Conservation (phyloP, 2,329 filamentous ascomycete genomes). For the Cercospora sojina region DNA sequence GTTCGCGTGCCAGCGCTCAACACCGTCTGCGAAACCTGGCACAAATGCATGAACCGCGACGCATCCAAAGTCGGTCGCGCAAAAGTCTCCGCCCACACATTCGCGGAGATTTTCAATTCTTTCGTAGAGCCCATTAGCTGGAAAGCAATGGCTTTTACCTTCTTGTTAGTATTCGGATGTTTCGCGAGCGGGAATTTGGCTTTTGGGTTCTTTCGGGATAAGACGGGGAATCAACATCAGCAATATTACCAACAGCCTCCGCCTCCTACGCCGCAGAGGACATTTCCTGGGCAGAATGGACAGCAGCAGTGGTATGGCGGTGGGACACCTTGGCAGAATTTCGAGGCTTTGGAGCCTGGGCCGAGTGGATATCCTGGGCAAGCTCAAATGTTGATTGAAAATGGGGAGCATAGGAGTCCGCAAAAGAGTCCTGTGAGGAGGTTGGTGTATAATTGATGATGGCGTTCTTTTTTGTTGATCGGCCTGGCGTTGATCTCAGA, state of each 20-base stretch:
- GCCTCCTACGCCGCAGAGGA: slow-evolving; percentile 38
- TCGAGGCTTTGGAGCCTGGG: slow-evolving; percentile 34
- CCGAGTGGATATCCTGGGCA: slow-evolving; percentile 32
- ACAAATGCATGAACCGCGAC: slow-evolving; percentile 82
- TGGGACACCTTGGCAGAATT: slow-evolving; percentile 35
- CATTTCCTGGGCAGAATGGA: slow-evolving; percentile 33
- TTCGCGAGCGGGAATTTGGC: slow-evolving; percentile 60
- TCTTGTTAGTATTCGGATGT: slow-evolving; percentile 50
- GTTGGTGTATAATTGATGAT: slow-evolving; percentile 32
- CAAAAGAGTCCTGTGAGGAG: slow-evolving; percentile 36
- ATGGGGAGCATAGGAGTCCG: slow-evolving; percentile 30
- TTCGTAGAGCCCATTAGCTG: slow-evolving; percentile 89
- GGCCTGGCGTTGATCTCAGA: background rate
- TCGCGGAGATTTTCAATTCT: slow-evolving; percentile 89
- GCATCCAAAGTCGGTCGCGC: slow-evolving; percentile 74
- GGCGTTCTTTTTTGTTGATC: background rate
- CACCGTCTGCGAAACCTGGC: slow-evolving; percentile 74
- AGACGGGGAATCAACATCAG: slow-evolving; percentile 30
- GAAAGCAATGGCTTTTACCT: slow-evolving; percentile 68
- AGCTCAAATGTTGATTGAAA: slow-evolving; percentile 31
- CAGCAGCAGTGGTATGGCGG: slow-evolving; percentile 29
- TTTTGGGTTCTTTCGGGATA: slow-evolving; percentile 55
- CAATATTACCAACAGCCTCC: slow-evolving; percentile 31
- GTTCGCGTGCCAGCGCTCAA: slow-evolving; percentile 71
- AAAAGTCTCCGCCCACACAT: slow-evolving; percentile 78